Percentiles rank a stretch among this genome's conserved stretches.
Conservation (phyloP, 139 green algal species). For the Pedinophyceae sp. region DNA sequence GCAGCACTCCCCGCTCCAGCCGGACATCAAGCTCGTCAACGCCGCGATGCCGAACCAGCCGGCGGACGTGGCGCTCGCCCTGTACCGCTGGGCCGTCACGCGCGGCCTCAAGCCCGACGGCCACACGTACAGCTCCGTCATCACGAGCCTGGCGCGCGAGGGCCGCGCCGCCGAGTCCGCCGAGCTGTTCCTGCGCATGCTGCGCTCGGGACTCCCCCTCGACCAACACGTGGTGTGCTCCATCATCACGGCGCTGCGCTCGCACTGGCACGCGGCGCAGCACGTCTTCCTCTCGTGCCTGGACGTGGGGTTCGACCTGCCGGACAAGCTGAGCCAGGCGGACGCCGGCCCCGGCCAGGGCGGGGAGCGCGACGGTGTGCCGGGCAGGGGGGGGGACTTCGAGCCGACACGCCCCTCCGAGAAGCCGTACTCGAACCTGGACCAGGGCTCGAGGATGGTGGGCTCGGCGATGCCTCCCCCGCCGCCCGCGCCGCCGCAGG, state of each 20-base stretch:
- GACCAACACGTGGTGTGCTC: background rate
- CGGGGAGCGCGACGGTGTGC: too few relatives aligned
- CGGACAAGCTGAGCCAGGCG: background rate
- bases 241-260: background rate
- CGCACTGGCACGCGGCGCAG: background rate
- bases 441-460: background rate
- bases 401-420: too few relatives aligned
- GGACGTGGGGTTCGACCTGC: background rate
- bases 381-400: background rate
- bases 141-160: background rate
- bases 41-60: background rate
- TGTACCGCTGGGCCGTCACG: background rate
- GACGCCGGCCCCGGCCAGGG: background rate
- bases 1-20: background rate
- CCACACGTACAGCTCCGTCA: background rate
- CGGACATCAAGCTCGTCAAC: background rate
- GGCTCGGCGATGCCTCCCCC: background rate
- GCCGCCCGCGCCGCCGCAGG: too few relatives aligned
- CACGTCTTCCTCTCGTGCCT: background rate
- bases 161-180: background rate
- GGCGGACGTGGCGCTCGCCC: background rate
- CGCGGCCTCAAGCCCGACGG: background rate
- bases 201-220: background rate
- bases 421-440: background rate
- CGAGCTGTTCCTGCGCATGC: background rate